A percentile compares a stretch with the other conserved stretches of the same genome.
Conservation (phyloP, 306 rosid genomes). For the Cercis canadensis region DNA sequence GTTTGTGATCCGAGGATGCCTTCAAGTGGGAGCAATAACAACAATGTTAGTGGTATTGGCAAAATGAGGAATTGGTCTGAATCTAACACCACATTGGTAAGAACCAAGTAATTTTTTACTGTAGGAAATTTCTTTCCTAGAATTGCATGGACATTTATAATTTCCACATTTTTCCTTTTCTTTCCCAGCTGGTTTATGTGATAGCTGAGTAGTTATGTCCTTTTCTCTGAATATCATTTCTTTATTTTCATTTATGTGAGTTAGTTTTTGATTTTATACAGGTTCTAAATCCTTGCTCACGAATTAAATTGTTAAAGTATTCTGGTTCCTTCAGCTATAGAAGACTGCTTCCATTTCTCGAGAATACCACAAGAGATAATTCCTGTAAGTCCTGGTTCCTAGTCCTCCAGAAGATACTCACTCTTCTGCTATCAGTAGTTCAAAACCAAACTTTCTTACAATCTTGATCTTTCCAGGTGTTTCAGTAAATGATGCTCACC, state of each 20-base stretch:
- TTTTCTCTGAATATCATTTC: neutral
- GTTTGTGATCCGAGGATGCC: conserved; percentile 35
- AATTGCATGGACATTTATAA: conserved; percentile 12
- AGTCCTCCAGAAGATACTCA: neutral
- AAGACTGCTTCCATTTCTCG: conserved; percentile 73
- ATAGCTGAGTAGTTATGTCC: too few species aligned
- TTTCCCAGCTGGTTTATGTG: neutral
- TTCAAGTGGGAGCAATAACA: conserved; percentile 27
- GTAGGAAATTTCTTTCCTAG: neutral
- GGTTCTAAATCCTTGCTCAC: conserved; percentile 58
- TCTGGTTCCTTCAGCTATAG: conserved; percentile 62
- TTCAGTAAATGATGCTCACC: conserved; percentile 34
- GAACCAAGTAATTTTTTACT: conserved; percentile 10
- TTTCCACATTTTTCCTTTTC: neutral
- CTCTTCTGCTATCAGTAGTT: conserved; percentile 9
- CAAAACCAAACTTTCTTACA: conserved; percentile 22
- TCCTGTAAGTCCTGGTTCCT: conserved; percentile 43
- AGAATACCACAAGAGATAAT: conserved; percentile 42
- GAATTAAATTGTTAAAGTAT: conserved; percentile 49
- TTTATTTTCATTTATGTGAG: conserved; percentile 9
- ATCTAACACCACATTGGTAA: conserved; percentile 47
- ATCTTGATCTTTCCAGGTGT: conserved; percentile 42
- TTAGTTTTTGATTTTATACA: conserved; percentile 30
- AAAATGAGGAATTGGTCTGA: conserved; percentile 36
- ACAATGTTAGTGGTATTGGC: conserved; percentile 13